A percentile compares a stretch with the other conserved stretches of the same genome.
Conservation (phyloP, 106 monocot species). For the Platanthera zijinensis region DNA sequence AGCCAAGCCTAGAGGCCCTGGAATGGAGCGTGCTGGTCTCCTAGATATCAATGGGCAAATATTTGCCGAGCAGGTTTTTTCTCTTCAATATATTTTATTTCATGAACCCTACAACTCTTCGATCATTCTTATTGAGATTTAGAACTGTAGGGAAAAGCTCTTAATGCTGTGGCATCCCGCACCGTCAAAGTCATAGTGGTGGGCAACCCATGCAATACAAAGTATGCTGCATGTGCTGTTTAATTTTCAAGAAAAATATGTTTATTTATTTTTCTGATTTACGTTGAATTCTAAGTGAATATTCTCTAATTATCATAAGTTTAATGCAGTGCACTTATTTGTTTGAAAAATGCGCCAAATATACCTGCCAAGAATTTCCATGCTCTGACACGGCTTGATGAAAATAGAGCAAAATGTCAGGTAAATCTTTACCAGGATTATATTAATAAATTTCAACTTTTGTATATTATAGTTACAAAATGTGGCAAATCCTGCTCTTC, state of each 20-base stretch:
- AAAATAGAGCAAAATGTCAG: constrained; percentile 98
- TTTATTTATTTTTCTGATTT: background rate
- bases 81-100: background rate
- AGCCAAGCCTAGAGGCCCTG: constrained; percentile 88
- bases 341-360: constrained; percentile 92
- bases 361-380: constrained; percentile 96
- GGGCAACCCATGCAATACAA: constrained; percentile 98
- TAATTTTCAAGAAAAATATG: background rate
- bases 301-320: background rate
- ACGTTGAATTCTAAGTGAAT: background rate
- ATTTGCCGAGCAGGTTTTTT: constrained; percentile 72
- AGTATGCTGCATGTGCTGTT: constrained; percentile 27
- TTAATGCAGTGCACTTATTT: constrained; percentile 81
- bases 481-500: background rate
- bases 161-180: constrained; percentile 88
- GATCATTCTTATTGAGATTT: constrained; percentile 1
- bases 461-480: background rate
- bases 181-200: constrained; percentile 89
- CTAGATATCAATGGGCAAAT: constrained; percentile 97
- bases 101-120: background rate
- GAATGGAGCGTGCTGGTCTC: constrained; percentile 93
- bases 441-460: background rate
- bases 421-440: constrained; percentile 13
- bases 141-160: constrained; percentile 77
- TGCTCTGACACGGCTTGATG: constrained; percentile 95